phyloP scores from a whole-genome alignment of 805 yeast genomes.

The Priceomyces carsonii region DNA sequence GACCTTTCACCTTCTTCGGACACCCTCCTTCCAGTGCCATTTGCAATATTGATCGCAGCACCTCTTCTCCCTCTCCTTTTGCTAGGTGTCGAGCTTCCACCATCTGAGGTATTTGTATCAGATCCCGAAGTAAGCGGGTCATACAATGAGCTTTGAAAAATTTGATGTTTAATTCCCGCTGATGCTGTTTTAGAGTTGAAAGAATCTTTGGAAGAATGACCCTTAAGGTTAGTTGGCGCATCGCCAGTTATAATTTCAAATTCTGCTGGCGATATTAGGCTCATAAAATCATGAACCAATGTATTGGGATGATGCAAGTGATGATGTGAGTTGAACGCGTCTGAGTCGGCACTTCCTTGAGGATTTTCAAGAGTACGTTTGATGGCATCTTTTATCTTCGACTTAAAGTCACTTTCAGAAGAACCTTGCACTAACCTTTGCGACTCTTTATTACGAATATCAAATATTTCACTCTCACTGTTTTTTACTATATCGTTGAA shows the following conservation, averaged over 20 bases:
- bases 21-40: constrained; percentile 6
- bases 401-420: constrained; percentile 27
- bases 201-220: constrained; percentile 11
- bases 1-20: constrained; percentile 15
- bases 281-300: constrained; percentile 43
- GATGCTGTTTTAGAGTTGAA: constrained; percentile 10
- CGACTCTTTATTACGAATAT: constrained; percentile 23
- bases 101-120: constrained; percentile 32
- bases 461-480: constrained; percentile 17
- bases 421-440: constrained; percentile 26
- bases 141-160: constrained; percentile 41
- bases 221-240: constrained; percentile 26
- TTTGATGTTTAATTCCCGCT: constrained; percentile 35
- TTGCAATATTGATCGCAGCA: constrained; percentile 14
- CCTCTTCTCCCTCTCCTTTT: constrained; percentile 44
- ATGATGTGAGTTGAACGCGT: not conserved
- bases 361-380: constrained; percentile 12
- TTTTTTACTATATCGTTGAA: constrained; percentile 21
- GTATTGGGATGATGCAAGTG: not conserved
- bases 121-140: constrained; percentile 41
- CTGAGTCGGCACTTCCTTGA: not conserved
- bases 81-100: constrained; percentile 17
- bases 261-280: constrained; percentile 36
- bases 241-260: constrained; percentile 43
- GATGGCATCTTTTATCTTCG: constrained; percentile 31